Percentiles rank a stretch among this genome's conserved stretches.
These are phyloP conservation scores for Inga leiocalycina DNA, from an alignment of 306 rosid genomes.

Conservation along the genomic window DNA sequence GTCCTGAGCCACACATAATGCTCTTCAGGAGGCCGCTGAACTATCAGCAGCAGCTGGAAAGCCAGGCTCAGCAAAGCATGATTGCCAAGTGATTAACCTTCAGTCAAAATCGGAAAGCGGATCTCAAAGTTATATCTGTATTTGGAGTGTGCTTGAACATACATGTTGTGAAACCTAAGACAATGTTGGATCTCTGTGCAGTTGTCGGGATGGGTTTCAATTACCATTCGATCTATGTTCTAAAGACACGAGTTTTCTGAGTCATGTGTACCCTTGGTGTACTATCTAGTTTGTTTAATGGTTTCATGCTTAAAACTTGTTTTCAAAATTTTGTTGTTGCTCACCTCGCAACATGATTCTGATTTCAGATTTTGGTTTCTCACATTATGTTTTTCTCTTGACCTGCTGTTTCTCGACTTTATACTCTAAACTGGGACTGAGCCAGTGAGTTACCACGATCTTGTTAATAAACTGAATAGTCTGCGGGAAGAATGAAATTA, in stretches of 20 bases:
- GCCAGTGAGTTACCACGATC: background rate
- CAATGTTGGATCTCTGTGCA: constrained; percentile 30
- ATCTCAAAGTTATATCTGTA: background rate
- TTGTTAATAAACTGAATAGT: background rate
- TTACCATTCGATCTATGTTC: constrained; percentile 2
- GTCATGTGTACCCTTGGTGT: constrained; percentile 34
- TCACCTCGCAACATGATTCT: background rate
- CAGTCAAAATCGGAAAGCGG: constrained; percentile 31
- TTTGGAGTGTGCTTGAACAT: background rate
- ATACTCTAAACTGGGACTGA: background rate
- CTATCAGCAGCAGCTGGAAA: constrained; percentile 89
- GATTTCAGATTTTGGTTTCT: background rate
- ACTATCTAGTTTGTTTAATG: constrained; percentile 20
- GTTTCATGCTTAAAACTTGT: background rate
- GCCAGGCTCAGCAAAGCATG: constrained; percentile 63
- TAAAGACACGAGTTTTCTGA: constrained; percentile 6
- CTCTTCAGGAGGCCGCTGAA: constrained; percentile 95
- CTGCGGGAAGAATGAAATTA: background rate
- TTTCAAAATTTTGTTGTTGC: background rate
- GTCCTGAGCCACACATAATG: constrained; percentile 97
- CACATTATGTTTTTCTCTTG: background rate
- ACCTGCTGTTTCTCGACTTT: background rate
- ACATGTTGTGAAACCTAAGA: background rate
- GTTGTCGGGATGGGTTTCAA: constrained; percentile 33
- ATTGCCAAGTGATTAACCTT: constrained; percentile 55